Conservation (phyloP, 371 early-diverging fungal species). For the Mortierella sp. region DNA sequence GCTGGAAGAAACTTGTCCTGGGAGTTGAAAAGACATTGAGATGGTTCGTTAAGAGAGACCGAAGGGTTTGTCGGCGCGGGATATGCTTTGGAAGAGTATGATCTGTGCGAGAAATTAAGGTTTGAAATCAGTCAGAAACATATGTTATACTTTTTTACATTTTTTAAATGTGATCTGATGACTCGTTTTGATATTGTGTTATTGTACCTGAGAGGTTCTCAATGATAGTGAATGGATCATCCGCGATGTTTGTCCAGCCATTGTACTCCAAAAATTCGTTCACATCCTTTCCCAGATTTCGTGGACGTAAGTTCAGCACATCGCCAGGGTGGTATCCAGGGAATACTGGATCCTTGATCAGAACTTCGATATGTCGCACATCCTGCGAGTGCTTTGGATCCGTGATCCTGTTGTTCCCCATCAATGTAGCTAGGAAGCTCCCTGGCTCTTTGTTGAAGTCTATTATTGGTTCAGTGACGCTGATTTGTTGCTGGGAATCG, state of each 20-base stretch:
- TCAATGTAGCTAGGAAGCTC: constrained; percentile 58
- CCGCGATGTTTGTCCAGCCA: constrained; percentile 80
- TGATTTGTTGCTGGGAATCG: constrained; percentile 4
- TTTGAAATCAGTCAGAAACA: not conserved
- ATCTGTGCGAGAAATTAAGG: constrained; percentile 32
- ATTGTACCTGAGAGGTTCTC: constrained; percentile 58
- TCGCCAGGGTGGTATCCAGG: constrained; percentile 86
- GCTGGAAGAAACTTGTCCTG: constrained; percentile 89
- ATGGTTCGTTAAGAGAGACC: constrained; percentile 75
- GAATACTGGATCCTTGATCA: constrained; percentile 30
- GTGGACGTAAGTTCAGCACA: constrained; percentile 81
- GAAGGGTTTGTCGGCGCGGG: constrained; percentile 70
- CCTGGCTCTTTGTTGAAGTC: constrained; percentile 31
- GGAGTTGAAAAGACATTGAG: constrained; percentile 91
- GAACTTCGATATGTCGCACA: constrained; percentile 78
- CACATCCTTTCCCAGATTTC: constrained; percentile 78
- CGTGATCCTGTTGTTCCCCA: constrained; percentile 78
- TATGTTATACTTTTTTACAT: no score
- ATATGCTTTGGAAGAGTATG: constrained; percentile 62
- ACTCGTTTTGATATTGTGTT: not conserved
- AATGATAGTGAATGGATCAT: constrained; percentile 68
- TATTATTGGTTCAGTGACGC: constrained; percentile 59
- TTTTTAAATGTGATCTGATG: not conserved
- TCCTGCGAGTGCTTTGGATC: constrained; percentile 90
- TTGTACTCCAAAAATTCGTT: constrained; percentile 75